phyloP scores from a whole-genome alignment of 192 early-diverging fungal species.

The Phycomyces nitens region DNA sequence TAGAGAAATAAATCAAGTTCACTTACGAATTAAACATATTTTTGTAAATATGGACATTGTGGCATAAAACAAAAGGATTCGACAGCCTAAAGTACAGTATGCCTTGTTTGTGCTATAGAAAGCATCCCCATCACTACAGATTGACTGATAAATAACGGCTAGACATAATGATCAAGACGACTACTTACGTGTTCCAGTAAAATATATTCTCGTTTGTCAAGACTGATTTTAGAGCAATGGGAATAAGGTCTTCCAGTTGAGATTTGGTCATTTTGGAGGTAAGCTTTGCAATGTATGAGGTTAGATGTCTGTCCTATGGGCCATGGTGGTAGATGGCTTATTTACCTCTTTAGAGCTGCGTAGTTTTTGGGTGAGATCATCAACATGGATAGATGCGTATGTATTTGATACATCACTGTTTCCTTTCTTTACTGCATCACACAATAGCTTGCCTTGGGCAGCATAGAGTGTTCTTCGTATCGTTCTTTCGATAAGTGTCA shows the following conservation, averaged over 20 bases:
- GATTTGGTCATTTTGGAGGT: not conserved
- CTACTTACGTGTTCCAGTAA: slow-evolving; percentile 8
- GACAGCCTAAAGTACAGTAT: not conserved
- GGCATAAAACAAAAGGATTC: not conserved
- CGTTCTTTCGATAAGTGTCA: slow-evolving; percentile 1
- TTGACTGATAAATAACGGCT: not conserved
- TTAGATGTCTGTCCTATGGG: not conserved
- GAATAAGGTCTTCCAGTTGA: slow-evolving; percentile 6
- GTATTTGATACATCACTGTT: not conserved
- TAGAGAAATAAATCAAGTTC: not conserved
- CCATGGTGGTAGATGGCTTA: not conserved
- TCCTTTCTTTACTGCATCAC: not conserved
- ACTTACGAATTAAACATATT: slow-evolving; percentile 6
- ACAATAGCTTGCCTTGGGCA: not conserved
- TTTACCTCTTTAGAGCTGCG: not conserved
- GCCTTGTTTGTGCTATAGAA: slow-evolving; percentile 5
- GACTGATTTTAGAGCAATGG: slow-evolving; percentile 6
- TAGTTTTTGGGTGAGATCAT: not conserved
- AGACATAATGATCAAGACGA: not conserved
- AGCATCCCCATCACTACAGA: not conserved
- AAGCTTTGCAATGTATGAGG: not conserved
- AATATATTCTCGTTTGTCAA: slow-evolving; percentile 3
- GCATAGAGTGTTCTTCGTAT: not conserved
- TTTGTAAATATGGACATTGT: slow-evolving; percentile 5
- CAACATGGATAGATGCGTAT: not conserved